phyloP scores from a whole-genome alignment of 2,329 filamentous ascomycete species.

The Onygenales sp. region DNA sequence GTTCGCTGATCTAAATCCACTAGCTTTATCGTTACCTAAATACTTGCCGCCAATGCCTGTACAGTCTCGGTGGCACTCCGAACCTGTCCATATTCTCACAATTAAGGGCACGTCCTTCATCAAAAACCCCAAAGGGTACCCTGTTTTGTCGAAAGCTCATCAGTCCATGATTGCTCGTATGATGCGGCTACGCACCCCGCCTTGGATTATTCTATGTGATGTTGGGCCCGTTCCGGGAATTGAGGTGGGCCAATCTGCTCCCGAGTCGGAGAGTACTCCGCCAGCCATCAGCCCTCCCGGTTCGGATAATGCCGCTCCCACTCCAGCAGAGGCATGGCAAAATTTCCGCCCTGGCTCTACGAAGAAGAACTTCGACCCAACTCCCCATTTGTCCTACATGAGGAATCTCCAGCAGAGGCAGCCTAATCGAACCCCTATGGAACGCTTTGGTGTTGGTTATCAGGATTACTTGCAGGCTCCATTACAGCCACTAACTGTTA shows the following conservation, averaged over 20 bases:
- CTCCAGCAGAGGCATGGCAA: constrained; percentile 56
- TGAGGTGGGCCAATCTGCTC: constrained; percentile 14
- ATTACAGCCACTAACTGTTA: constrained; percentile 88
- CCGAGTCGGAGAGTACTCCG: constrained; percentile 11
- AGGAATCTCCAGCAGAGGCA: constrained; percentile 77
- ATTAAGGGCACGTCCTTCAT: constrained; percentile 46
- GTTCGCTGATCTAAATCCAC: constrained; percentile 10
- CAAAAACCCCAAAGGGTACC: constrained; percentile 49
- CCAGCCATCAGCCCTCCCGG: neutral
- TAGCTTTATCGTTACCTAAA: constrained; percentile 50
- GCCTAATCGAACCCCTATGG: constrained; percentile 52
- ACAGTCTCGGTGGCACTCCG: constrained; percentile 54
- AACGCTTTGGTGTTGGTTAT: constrained; percentile 60
- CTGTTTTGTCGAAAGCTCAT: constrained; percentile 48
- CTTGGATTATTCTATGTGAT: constrained; percentile 53
- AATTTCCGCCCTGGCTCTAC: constrained; percentile 27
- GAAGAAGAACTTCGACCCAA: constrained; percentile 46
- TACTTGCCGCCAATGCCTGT: constrained; percentile 47
- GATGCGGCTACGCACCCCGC: constrained; percentile 47
- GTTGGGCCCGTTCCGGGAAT: constrained; percentile 45
- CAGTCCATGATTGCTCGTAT: constrained; percentile 49
- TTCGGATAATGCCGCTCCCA: constrained; percentile 47
- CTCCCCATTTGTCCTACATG: constrained; percentile 69
- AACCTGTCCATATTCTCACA: constrained; percentile 49
- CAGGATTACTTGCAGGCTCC: constrained; percentile 96